phyloP scores from a whole-genome alignment of 1,284 basidiomycete species.

The Leccinum fallax region DNA sequence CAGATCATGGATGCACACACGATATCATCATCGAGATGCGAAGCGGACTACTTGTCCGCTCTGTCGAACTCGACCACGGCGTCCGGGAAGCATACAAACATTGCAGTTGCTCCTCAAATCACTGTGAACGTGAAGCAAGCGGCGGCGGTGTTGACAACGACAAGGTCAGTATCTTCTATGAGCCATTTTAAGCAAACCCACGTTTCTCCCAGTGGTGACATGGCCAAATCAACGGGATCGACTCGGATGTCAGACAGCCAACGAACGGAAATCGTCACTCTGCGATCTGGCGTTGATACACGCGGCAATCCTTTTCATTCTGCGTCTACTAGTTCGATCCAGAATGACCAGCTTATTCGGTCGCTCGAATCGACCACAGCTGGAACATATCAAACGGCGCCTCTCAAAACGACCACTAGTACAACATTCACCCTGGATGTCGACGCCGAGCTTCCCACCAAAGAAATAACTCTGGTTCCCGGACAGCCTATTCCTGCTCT shows the following conservation, averaged over 20 bases:
- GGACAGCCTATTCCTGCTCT: not conserved
- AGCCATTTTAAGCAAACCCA: not conserved
- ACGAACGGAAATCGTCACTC: not conserved
- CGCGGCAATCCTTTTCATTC: not conserved
- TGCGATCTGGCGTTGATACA: not conserved
- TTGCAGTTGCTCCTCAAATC: conserved; percentile 5
- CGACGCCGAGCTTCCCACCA: not conserved
- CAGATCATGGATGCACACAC: not conserved
- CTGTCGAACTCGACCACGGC: not conserved
- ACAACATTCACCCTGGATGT: not conserved
- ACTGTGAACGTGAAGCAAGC: not conserved
- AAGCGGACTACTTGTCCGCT: not conserved
- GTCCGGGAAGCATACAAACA: not conserved
- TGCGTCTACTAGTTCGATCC: not conserved
- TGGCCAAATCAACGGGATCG: not conserved
- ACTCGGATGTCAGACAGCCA: not conserved
- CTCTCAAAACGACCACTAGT: not conserved
- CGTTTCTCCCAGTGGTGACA: conserved; percentile 1
- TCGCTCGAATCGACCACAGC: not conserved
- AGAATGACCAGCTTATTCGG: not conserved
- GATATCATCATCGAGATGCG: not conserved
- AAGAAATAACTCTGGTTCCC: not conserved
- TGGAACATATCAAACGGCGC: not conserved
- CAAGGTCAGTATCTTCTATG: conserved; percentile 3
- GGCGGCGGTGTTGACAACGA: not conserved